Conservation (phyloP, 495 filamentous ascomycete species). For the Aspergillus haitiensis region DNA sequence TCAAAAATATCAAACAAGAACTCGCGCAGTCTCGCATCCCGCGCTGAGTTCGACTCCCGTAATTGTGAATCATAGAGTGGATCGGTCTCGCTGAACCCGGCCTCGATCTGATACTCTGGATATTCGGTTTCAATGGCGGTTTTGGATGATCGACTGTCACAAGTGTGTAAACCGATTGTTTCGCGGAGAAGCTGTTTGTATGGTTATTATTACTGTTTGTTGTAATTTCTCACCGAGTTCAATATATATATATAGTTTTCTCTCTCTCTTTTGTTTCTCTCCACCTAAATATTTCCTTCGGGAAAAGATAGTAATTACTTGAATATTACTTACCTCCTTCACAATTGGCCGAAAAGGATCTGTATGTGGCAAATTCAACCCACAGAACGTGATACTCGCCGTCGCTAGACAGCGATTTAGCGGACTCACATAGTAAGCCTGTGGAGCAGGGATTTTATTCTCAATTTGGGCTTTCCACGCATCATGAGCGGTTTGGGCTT, state of each 20-base stretch:
- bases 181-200: slow-evolving; percentile 60
- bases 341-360: slow-evolving; percentile 61
- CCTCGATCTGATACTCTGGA: slow-evolving; percentile 63
- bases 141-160: slow-evolving; percentile 67
- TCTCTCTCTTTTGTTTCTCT: no score
- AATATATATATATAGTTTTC: no score
- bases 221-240: not conserved
- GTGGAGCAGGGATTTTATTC: slow-evolving; percentile 59
- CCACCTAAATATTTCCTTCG: no score
- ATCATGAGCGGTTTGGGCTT: slow-evolving; percentile 62
- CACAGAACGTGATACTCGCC: slow-evolving; percentile 60
- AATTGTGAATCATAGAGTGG: slow-evolving; percentile 54
- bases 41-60: slow-evolving; percentile 57
- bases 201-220: not conserved
- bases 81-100: slow-evolving; percentile 63
- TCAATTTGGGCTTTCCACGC: slow-evolving; percentile 62
- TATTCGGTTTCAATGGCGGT: slow-evolving; percentile 58
- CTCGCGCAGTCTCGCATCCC: slow-evolving; percentile 53
- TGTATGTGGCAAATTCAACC: slow-evolving; percentile 49
- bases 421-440: slow-evolving; percentile 73
- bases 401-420: slow-evolving; percentile 71
- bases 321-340: slow-evolving; percentile 55
- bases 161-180: slow-evolving; percentile 74
- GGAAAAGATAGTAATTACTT: not conserved
- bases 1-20: slow-evolving; percentile 67